Percentiles rank a stretch among this genome's conserved stretches.
Conservation (phyloP, 225 moss, liverwort and hornwort genomes). For the Pseudisothecium myosuroides region DNA sequence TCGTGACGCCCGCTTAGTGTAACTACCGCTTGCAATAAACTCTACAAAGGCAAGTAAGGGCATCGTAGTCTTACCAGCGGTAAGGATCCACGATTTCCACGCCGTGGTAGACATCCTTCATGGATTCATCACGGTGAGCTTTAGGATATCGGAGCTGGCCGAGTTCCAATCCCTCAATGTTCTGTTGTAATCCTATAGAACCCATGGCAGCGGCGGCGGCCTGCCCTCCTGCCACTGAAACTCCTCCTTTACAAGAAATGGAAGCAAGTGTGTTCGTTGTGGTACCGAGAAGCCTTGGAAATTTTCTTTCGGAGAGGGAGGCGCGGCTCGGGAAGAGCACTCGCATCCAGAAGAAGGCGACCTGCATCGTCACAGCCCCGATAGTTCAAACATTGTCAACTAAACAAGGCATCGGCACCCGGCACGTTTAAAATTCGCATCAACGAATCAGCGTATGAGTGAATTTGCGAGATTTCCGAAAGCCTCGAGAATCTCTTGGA, state of each 20-base stretch:
- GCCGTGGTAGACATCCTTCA: constrained; percentile 57
- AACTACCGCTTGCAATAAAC: not conserved
- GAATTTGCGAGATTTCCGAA: not conserved
- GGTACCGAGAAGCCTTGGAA: not conserved
- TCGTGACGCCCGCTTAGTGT: not conserved
- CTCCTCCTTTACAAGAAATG: not conserved
- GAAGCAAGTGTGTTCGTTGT: not conserved
- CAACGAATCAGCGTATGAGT: not conserved
- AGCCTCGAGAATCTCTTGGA: not conserved
- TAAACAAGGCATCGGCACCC: not conserved
- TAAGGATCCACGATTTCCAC: constrained; percentile 57
- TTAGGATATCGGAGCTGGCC: constrained; percentile 35
- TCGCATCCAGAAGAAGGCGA: not conserved
- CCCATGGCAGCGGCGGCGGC: constrained; percentile 14
- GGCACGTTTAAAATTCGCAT: not conserved
- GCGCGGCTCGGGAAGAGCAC: not conserved
- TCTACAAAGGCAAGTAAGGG: not conserved
- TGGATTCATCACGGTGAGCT: constrained; percentile 61
- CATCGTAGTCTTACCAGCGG: constrained; percentile 56
- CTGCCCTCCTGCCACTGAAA: not conserved
- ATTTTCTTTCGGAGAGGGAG: not conserved
- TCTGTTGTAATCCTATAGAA: constrained; percentile 1
- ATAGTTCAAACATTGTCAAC: not conserved
- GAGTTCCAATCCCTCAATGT: not conserved
- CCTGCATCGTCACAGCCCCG: not conserved